Conservation (phyloP, 495 filamentous ascomycete genomes). For the Lasiosphaeris hirsuta region DNA sequence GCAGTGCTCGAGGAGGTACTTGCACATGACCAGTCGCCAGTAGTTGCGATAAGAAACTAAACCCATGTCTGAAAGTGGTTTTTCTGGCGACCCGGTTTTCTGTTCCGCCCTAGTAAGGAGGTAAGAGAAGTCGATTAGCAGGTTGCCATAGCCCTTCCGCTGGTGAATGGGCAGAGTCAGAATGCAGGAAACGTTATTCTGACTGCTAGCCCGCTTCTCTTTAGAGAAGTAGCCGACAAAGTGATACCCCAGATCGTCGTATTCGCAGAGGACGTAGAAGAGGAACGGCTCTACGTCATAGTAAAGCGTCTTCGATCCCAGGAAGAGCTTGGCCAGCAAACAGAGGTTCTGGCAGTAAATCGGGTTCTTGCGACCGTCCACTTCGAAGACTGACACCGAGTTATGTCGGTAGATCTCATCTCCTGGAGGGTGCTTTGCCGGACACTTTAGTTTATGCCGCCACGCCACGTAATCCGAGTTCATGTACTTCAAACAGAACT, state of each 20-base stretch:
- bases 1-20: slow-evolving; percentile 58
- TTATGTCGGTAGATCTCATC: slow-evolving; percentile 97
- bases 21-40: slow-evolving; percentile 83
- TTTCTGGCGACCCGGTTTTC: slow-evolving; percentile 95
- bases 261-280: slow-evolving; percentile 98
- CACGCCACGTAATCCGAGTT: slow-evolving; percentile 96
- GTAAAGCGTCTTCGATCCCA: slow-evolving; percentile 96
- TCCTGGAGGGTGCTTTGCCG: slow-evolving; percentile 91
- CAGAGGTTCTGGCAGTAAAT: slow-evolving; percentile 98
- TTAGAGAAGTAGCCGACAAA: slow-evolving; percentile 99
- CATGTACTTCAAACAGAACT: slow-evolving; percentile 99
- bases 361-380: slow-evolving; percentile 93
- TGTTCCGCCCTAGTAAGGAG: slow-evolving; percentile 88
- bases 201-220: slow-evolving; percentile 91
- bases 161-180: slow-evolving; percentile 93
- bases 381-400: slow-evolving; percentile 92
- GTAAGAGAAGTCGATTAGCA: slow-evolving; percentile 97
- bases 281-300: slow-evolving; percentile 98
- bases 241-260: slow-evolving; percentile 88
- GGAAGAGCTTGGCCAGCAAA: slow-evolving; percentile 89
- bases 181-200: slow-evolving; percentile 97
- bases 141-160: slow-evolving; percentile 92
- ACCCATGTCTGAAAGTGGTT: slow-evolving; percentile 96
- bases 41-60: slow-evolving; percentile 96
- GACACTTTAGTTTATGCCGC: slow-evolving; percentile 97